phyloP scores from a whole-genome alignment of 441 rosid species.

The Kokia cookei region DNA sequence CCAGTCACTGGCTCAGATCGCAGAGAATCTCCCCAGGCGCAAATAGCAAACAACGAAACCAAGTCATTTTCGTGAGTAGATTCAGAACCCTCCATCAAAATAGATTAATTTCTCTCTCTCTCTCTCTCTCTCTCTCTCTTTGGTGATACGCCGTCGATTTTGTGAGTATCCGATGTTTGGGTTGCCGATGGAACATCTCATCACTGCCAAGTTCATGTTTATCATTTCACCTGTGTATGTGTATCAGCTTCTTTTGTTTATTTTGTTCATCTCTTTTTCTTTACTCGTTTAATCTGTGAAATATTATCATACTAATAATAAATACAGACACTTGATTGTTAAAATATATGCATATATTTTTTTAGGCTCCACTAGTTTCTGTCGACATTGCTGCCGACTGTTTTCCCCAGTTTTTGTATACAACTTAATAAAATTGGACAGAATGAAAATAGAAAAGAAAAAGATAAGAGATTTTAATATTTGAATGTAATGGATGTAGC shows the following conservation, averaged over 20 bases:
- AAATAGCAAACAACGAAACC: constrained; percentile 6
- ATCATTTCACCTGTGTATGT: not conserved
- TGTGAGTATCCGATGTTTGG: constrained; percentile 28
- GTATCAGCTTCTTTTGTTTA: not conserved
- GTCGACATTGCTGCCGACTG: not conserved
- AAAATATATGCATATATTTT: not conserved
- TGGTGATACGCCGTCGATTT: constrained; percentile 33
- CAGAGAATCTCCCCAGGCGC: constrained; percentile 38
- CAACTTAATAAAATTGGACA: not conserved
- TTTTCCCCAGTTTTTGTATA: not conserved
- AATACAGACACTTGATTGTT: not conserved
- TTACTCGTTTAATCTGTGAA: not conserved
- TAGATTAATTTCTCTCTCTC: not conserved
- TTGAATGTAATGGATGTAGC: not conserved
- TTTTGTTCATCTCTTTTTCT: not conserved
- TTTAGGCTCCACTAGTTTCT: not conserved
- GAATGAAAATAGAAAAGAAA: not conserved
- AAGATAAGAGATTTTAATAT: not conserved
- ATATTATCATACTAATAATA: not conserved
- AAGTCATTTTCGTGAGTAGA: constrained; percentile 13
- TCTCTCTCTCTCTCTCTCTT: not conserved
- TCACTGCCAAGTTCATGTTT: not conserved
- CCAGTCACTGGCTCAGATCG: constrained; percentile 56
- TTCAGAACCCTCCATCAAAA: not conserved
- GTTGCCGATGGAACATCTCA: constrained; percentile 19